phyloP scores from a whole-genome alignment of 1,284 basidiomycete genomes.

The Xerocomus nothofagi region DNA sequence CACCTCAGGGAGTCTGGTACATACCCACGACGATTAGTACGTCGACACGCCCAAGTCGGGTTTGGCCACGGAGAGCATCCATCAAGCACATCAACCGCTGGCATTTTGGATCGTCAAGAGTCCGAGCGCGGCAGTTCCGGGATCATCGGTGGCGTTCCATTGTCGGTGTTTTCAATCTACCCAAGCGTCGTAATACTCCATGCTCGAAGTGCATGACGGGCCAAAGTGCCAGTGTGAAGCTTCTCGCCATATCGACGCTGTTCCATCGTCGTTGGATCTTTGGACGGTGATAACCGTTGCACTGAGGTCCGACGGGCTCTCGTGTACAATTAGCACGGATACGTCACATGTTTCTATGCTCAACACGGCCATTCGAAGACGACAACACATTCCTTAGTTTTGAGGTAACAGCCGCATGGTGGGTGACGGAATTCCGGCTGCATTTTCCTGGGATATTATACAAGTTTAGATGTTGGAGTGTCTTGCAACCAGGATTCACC shows the following conservation, averaged over 20 bases:
- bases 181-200: slow-evolving; percentile 62
- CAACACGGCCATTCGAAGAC: slow-evolving; percentile 78
- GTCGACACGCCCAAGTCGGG: no score
- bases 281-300: slow-evolving; percentile 85
- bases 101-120: slow-evolving; percentile 85
- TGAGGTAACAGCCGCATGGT: slow-evolving; percentile 82
- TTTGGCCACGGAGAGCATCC: no score
- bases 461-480: no score
- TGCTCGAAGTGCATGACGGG: slow-evolving; percentile 43
- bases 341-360: slow-evolving; percentile 91
- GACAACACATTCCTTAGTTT: slow-evolving; percentile 87
- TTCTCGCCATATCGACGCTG: slow-evolving; percentile 49
- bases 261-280: slow-evolving; percentile 29
- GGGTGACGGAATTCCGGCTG: slow-evolving; percentile 79
- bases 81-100: slow-evolving; percentile 89
- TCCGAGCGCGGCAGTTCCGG: slow-evolving; percentile 94
- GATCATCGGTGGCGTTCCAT: slow-evolving; percentile 85
- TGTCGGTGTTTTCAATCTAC: slow-evolving; percentile 77
- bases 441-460: no score
- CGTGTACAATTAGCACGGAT: slow-evolving; percentile 92
- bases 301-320: slow-evolving; percentile 85
- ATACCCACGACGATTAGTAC: no score
- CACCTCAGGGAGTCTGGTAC: no score
- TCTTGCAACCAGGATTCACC: no score
- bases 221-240: slow-evolving; percentile 26